Evolutionary conservation across 2,329 filamentous ascomycete species (phyloP).

Genomic region (Ophiostoma sp.): DNA sequence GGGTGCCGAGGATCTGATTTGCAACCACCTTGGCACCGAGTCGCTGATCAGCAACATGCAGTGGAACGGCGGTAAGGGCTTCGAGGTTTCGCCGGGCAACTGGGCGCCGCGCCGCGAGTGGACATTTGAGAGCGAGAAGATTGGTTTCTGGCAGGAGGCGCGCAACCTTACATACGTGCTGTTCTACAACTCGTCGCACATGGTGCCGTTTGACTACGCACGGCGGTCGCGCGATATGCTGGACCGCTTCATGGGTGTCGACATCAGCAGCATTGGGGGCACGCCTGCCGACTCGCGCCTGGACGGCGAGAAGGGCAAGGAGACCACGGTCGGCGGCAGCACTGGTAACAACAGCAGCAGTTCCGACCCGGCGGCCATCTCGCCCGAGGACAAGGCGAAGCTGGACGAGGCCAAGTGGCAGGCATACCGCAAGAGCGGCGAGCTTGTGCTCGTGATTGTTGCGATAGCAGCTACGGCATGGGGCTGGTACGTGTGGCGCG

Average conservation of each 20-base stretch:
- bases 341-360: constrained; percentile 31
- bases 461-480: constrained; percentile 65
- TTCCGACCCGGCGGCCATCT: neutral
- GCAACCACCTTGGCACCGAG: constrained; percentile 94
- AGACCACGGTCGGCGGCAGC: constrained; percentile 70
- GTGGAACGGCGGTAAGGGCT: constrained; percentile 88
- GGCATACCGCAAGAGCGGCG: constrained; percentile 81
- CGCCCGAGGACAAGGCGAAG: constrained; percentile 60
- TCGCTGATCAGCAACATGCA: constrained; percentile 81
- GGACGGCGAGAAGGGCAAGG: constrained; percentile 61
- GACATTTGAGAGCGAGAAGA: constrained; percentile 83
- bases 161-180: constrained; percentile 93
- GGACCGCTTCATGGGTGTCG: constrained; percentile 89
- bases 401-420: constrained; percentile 82
- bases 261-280: constrained; percentile 83
- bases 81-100: constrained; percentile 78
- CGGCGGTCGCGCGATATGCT: constrained; percentile 90
- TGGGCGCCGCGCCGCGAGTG: constrained; percentile 90
- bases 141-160: constrained; percentile 90
- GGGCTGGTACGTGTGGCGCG: constrained; percentile 66
- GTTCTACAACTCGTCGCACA: constrained; percentile 93
- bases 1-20: constrained; percentile 89
- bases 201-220: constrained; percentile 94
- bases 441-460: constrained; percentile 78
- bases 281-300: constrained; percentile 70